A percentile compares a stretch with the other conserved stretches of the same genome.
phyloP scores from a whole-genome alignment of 2,329 filamentous ascomycete genomes.

The Zymoseptoria ardabiliae region DNA sequence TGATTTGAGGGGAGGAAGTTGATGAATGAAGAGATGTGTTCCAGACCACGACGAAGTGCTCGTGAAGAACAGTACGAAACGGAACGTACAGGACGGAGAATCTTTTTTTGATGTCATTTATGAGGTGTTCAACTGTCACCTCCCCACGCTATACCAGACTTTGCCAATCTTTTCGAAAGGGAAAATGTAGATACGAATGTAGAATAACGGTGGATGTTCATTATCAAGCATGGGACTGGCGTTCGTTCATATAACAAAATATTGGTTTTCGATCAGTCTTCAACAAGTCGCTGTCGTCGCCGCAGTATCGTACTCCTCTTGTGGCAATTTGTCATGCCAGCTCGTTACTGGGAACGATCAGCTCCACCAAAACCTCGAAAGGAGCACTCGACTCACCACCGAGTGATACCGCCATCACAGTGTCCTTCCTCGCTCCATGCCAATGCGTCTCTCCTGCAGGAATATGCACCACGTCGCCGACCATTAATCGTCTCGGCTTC shows the following conservation, averaged over 20 bases:
- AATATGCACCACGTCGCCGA: constrained; percentile 1
- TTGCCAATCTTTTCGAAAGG: background rate
- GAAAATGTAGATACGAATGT: background rate
- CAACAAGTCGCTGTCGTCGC: constrained; percentile 11
- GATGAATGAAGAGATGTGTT: background rate
- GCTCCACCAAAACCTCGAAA: too few species aligned
- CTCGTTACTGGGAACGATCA: constrained; percentile 31
- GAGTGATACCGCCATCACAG: background rate
- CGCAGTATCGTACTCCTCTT: constrained; percentile 32
- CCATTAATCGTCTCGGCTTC: background rate
- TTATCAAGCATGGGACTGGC: background rate
- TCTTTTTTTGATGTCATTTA: background rate
- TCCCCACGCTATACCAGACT: background rate
- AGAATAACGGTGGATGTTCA: background rate
- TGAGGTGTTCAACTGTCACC: background rate
- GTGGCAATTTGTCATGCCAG: constrained; percentile 32
- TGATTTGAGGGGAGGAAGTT: background rate
- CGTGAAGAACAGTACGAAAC: background rate
- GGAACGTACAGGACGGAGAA: background rate
- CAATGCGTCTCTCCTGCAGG: constrained; percentile 3
- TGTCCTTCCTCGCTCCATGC: constrained; percentile 3
- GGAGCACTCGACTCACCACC: background rate
- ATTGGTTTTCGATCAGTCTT: background rate
- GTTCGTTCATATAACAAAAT: background rate
- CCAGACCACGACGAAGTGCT: background rate